These are phyloP conservation scores for Amylostereum chailletii DNA, from an alignment of 1,284 basidiomycete genomes.

Conservation along the genomic window DNA sequence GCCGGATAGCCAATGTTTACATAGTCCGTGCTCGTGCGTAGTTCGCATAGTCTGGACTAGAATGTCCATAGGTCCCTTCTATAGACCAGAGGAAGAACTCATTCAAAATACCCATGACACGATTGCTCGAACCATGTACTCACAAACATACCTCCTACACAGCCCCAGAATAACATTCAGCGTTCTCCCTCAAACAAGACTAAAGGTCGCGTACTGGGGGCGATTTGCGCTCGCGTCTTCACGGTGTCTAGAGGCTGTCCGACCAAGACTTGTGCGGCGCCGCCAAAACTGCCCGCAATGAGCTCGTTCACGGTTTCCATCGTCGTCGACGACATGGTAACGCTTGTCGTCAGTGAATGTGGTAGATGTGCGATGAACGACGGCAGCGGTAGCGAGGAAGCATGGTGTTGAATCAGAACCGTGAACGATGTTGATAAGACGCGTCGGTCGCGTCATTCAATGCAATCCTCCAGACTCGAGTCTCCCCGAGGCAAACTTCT, in stretches of 20 bases:
- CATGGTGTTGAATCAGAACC: too few species aligned
- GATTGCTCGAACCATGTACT: conserved; percentile 22
- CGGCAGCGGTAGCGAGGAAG: too few species aligned
- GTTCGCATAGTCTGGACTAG: conserved; percentile 61
- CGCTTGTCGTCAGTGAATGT: neutral
- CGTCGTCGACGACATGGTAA: conserved; percentile 6
- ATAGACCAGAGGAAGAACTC: conserved; percentile 9
- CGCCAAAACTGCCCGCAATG: conserved; percentile 70
- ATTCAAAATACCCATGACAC: neutral
- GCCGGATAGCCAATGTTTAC: too few species aligned
- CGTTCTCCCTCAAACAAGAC: conserved; percentile 3
- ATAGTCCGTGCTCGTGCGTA: too few species aligned
- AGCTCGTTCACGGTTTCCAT: conserved; percentile 60
- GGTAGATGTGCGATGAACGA: too few species aligned
- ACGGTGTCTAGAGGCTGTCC: conserved; percentile 86
- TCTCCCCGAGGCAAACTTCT: too few species aligned
- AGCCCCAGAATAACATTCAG: conserved; percentile 1
- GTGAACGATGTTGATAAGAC: too few species aligned
- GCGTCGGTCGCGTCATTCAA: too few species aligned
- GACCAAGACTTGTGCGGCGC: conserved; percentile 75
- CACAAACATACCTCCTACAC: conserved; percentile 72
- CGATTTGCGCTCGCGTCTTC: conserved; percentile 74
- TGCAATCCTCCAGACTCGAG: too few species aligned
- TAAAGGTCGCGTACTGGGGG: conserved; percentile 45
- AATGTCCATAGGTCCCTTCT: conserved; percentile 93